phyloP scores from a whole-genome alignment of 768 basidiomycete genomes.

The Lyophyllum decastes region DNA sequence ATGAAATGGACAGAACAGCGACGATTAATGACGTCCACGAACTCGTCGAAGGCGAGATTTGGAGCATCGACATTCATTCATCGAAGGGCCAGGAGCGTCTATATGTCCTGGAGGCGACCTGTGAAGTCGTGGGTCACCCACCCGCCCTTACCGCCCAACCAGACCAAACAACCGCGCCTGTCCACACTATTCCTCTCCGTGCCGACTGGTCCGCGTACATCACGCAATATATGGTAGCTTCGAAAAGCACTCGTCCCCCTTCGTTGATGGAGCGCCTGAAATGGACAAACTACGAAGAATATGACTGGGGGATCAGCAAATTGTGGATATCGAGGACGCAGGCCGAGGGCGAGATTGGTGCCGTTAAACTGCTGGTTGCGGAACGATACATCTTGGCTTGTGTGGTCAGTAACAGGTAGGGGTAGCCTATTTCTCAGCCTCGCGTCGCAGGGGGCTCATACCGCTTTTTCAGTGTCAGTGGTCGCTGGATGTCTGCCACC shows the following conservation, averaged over 20 bases:
- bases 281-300: conserved; percentile 77
- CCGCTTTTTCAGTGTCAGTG: conserved; percentile 54
- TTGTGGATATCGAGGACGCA: conserved; percentile 55
- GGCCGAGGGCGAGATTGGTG: conserved; percentile 42
- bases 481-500: conserved; percentile 64
- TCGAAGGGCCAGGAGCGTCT: conserved; percentile 31
- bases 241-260: conserved; percentile 17
- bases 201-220: conserved; percentile 72
- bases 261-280: conserved; percentile 45
- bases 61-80: conserved; percentile 47
- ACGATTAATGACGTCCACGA: conserved; percentile 51
- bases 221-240: conserved; percentile 13
- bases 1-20: conserved; percentile 27
- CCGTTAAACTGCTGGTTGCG: conserved; percentile 50
- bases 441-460: background rate
- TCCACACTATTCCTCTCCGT: conserved; percentile 33
- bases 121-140: conserved; percentile 64
- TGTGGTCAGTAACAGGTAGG: conserved; percentile 72
- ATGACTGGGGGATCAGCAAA: conserved; percentile 64
- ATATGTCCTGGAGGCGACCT: conserved; percentile 70
- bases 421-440: background rate
- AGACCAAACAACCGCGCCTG: background rate
- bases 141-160: background rate
- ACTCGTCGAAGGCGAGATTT: conserved; percentile 58
- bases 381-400: conserved; percentile 68